Conservation (phyloP, 1,284 basidiomycete species). For the Exsudoporus floridanus region DNA sequence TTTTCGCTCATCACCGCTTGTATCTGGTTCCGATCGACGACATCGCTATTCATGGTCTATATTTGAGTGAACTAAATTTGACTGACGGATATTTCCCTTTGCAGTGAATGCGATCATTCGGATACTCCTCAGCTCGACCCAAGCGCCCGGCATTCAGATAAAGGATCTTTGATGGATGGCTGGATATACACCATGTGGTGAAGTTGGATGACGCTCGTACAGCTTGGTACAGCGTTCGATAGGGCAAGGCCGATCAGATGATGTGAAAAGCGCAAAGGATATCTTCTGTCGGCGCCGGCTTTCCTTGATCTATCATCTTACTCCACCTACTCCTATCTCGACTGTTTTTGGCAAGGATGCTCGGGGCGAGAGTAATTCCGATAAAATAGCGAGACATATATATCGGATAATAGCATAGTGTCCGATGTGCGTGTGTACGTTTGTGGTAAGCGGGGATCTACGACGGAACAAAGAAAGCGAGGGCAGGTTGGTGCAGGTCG, state of each 20-base stretch:
- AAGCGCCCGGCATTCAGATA: slow-evolving; percentile 83
- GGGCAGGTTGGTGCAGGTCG: neutral
- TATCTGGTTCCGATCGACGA: slow-evolving; percentile 14
- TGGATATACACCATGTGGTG: neutral
- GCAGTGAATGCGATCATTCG: slow-evolving; percentile 70
- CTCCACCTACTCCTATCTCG: neutral
- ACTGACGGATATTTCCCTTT: slow-evolving; percentile 15
- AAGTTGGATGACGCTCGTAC: slow-evolving; percentile 19
- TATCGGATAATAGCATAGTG: slow-evolving; percentile 1
- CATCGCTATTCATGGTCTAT: neutral
- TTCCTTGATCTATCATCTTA: slow-evolving; percentile 2
- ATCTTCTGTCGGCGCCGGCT: slow-evolving; percentile 2
- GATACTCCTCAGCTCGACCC: slow-evolving; percentile 80
- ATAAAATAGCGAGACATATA: slow-evolving; percentile 1
- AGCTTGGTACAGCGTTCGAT: slow-evolving; percentile 23
- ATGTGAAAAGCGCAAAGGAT: slow-evolving; percentile 9
- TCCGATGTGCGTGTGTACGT: neutral
- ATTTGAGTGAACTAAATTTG: slow-evolving; percentile 3
- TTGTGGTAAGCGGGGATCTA: neutral
- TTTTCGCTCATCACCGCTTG: slow-evolving; percentile 1
- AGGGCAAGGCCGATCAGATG: slow-evolving; percentile 26
- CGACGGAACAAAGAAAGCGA: neutral
- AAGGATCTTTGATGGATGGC: slow-evolving; percentile 30
- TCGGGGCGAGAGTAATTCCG: neutral
- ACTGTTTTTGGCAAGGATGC: neutral